Evolutionary conservation across 352 stramenopile species (phyloP), one percentile per base, ranked within the genome.

Genomic region (Pythium dissotocum): DNA sequence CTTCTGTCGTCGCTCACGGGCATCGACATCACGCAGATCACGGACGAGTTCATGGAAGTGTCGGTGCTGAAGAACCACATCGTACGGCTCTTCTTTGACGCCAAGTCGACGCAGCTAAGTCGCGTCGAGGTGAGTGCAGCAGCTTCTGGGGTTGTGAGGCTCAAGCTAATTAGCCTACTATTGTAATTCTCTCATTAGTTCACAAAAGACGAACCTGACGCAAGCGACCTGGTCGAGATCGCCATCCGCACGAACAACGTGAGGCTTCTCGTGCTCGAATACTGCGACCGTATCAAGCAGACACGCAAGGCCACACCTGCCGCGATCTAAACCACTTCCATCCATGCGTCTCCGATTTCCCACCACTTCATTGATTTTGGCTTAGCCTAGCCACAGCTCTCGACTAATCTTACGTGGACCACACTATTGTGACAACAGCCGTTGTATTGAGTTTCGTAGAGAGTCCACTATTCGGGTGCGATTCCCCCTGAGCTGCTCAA

Each of bases 191-290:
- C 21, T 24, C 21, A 28, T 4, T 30, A 83, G 73, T 71, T 79
- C 58, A 55, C 69, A 1, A 59, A 80, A 21, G 40, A 61, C 13
- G 63, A 72, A 21, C 63, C 88, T 4, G 56, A 63, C 26, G 67
- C 75, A 16, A 48, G 72, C 16, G 82, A 93, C 59, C 73, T 93
- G 40, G 77, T 78, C 13, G 73, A 82, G 24, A 71, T 84, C 32
- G 81, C 82, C 6, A 63, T 91, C n/a, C 75, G 78, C 10, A 77
- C 82, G 46, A 91, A 91, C 68, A 77, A 85, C 49, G 33, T 88
- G 12, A 76, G 80, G 65, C 78, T 82, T 56, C 69, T 93, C 16
- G 65, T 87, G 24, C 78, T 76, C 67, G 82, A 89, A 53, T 91
- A 88, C 65, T 78, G 81, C 13, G 78, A 85, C 46, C 79, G 85